These are phyloP conservation scores for Plasmodium berghei DNA, from an alignment of 169 alveolate species.

Conservation along the genomic window DNA sequence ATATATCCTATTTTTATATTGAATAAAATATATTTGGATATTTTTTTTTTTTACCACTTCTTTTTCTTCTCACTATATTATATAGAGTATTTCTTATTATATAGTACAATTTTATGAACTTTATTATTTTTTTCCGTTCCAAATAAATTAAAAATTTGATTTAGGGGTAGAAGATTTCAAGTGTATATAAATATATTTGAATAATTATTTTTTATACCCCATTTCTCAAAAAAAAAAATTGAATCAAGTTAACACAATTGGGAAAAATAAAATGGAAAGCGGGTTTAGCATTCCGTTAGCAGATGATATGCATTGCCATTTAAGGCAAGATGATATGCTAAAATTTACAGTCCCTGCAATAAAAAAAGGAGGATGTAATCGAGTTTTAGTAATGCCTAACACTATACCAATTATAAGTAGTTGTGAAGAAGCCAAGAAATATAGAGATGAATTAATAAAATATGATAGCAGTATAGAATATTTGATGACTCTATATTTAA, in stretches of 20 bases:
- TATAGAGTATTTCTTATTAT: too few species aligned
- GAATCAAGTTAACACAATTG: neutral
- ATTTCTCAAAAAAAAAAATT: neutral
- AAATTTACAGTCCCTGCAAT: constrained; percentile 35
- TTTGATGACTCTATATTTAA: constrained; percentile 85
- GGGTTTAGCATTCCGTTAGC: constrained; percentile 30
- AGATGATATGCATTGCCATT: constrained; percentile 87
- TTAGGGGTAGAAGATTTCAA: too few species aligned
- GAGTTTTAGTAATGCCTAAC: constrained; percentile 88
- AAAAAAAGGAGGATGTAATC: constrained; percentile 77
- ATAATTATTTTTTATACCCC: neutral
- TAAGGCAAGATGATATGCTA: constrained; percentile 83
- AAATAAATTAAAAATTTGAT: too few species aligned
- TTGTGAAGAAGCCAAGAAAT: constrained; percentile 83
- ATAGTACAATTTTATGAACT: too few species aligned
- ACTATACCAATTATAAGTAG: constrained; percentile 80
- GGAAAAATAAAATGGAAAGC: constrained; percentile 4
- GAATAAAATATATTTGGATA: too few species aligned
- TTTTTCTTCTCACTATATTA: too few species aligned
- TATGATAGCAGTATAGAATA: constrained; percentile 76
- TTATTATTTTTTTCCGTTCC: too few species aligned
- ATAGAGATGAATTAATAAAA: constrained; percentile 70
- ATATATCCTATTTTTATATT: too few species aligned
- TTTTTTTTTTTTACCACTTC: too few species aligned
- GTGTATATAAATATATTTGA: neutral